These are phyloP conservation scores for Globisporangium perplexum DNA, from an alignment of 352 stramenopile genomes.

Conservation along the genomic window DNA sequence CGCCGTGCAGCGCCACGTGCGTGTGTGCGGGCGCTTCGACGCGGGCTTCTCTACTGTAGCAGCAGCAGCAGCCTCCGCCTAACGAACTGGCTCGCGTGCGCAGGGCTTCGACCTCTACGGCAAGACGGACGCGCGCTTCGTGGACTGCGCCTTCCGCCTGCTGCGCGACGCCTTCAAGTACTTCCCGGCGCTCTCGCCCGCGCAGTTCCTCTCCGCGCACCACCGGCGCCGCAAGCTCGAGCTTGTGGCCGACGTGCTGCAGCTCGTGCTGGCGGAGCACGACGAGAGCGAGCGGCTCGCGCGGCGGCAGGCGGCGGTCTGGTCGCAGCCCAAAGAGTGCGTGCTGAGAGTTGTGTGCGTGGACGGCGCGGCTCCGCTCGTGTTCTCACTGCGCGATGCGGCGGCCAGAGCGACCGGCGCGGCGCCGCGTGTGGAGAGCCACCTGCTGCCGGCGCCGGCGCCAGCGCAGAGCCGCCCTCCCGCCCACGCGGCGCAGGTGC, in stretches of 20 bases:
- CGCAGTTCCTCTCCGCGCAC: conserved; percentile 60
- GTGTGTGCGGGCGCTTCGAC: too few species aligned
- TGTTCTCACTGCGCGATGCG: not conserved
- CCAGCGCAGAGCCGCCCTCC: not conserved
- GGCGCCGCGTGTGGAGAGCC: conserved; percentile 29
- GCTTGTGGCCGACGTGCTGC: conserved; percentile 47
- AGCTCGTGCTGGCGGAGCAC: conserved; percentile 41
- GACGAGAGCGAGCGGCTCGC: conserved; percentile 31
- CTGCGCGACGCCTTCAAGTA: conserved; percentile 68
- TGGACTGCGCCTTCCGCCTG: conserved; percentile 67
- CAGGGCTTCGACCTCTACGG: conserved; percentile 68
- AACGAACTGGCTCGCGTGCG: not conserved
- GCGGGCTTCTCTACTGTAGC: not conserved
- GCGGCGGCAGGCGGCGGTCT: conserved; percentile 47
- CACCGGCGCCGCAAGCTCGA: conserved; percentile 56
- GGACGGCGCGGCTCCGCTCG: too few species aligned
- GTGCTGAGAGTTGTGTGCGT: not conserved
- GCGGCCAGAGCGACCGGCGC: conserved; percentile 10
- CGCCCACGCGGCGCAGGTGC: conserved; percentile 26
- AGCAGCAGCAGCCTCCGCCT: not conserved
- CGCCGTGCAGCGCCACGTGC: conserved; percentile 38
- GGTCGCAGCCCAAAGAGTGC: conserved; percentile 33
- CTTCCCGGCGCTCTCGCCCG: conserved; percentile 53
- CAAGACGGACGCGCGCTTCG: conserved; percentile 74
- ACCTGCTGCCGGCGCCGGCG: conserved; percentile 19